Percentiles rank a stretch among this genome's conserved stretches.
These are phyloP conservation scores for Trametes cingulata DNA, from an alignment of 768 basidiomycete species.

Conservation along the genomic window DNA sequence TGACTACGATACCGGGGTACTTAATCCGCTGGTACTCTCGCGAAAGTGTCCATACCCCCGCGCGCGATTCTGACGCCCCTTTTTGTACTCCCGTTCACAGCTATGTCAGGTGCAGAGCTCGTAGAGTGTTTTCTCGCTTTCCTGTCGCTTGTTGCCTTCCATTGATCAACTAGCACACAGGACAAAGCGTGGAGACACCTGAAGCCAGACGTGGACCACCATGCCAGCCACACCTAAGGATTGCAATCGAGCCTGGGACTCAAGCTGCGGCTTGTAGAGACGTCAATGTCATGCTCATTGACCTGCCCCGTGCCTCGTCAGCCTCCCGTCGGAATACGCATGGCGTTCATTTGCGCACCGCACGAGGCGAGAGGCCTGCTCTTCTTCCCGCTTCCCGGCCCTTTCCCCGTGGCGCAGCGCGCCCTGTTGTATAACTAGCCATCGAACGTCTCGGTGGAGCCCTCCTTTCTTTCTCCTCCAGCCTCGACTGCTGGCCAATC, in stretches of 20 bases:
- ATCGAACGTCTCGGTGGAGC: neutral
- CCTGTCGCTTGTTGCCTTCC: neutral
- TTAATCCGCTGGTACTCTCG: no score
- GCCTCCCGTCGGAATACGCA: slow-evolving; percentile 7
- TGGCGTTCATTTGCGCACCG: slow-evolving; percentile 12
- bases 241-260: neutral
- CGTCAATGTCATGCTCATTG: no score
- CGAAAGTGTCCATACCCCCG: no score
- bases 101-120: no score
- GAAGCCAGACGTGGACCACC: neutral
- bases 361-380: slow-evolving; percentile 14
- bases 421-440: slow-evolving; percentile 9
- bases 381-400: slow-evolving; percentile 12
- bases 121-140: no score
- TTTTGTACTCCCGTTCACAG: no score
- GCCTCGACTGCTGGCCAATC: neutral
- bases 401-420: slow-evolving; percentile 12
- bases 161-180: neutral
- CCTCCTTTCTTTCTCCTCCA: neutral
- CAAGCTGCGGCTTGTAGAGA: no score
- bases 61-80: no score
- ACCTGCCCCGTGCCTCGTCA: neutral
- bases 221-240: neutral
- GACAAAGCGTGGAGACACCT: no score
- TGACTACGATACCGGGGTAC: no score